Conservation (phyloP, 2,329 filamentous ascomycete species). For the Hymenoscyphus occultus region DNA sequence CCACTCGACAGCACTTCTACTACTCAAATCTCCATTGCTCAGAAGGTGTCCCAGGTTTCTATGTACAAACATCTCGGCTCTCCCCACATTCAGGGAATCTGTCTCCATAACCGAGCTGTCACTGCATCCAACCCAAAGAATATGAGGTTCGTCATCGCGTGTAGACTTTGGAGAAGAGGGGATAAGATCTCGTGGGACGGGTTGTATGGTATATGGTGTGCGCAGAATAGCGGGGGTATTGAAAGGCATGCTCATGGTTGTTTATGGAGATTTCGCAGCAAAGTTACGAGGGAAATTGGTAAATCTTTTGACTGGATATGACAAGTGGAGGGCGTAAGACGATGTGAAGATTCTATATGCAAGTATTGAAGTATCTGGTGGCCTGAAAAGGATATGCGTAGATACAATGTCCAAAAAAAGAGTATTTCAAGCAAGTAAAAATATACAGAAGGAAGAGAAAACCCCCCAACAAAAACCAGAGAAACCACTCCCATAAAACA, state of each 20-base stretch:
- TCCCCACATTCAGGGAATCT: slow-evolving; percentile 56
- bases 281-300: background rate
- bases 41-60: slow-evolving; percentile 69
- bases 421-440: background rate
- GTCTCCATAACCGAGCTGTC: slow-evolving; percentile 66
- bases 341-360: background rate
- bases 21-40: slow-evolving; percentile 57
- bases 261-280: background rate
- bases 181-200: slow-evolving; percentile 12
- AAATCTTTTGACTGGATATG: background rate
- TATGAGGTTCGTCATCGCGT: slow-evolving; percentile 40
- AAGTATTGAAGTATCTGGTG: background rate
- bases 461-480: background rate
- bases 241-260: slow-evolving; percentile 6
- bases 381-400: background rate
- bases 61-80: slow-evolving; percentile 68
- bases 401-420: background rate
- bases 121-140: slow-evolving; percentile 67
- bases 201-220: slow-evolving; percentile 11
- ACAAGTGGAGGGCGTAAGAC: background rate
- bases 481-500: background rate
- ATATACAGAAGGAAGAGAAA: background rate
- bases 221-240: slow-evolving; percentile 9
- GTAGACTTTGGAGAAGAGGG: background rate
- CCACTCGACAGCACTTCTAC: slow-evolving; percentile 61